These are phyloP conservation scores for Phytophthora hybrid DNA, from an alignment of 352 stramenopile species.

Conservation along the genomic window DNA sequence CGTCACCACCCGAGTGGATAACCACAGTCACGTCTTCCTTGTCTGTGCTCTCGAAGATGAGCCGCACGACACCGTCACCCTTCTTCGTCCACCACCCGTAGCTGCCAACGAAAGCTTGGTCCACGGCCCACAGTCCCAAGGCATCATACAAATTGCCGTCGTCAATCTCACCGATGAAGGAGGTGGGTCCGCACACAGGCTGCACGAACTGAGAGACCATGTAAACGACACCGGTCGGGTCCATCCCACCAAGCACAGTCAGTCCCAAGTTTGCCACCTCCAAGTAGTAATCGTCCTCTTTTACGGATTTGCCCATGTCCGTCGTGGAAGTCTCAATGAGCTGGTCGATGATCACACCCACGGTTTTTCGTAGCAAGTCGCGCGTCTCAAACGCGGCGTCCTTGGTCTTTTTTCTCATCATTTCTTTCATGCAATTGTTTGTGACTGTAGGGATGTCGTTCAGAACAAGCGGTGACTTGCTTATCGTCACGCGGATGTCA, in stretches of 20 bases:
- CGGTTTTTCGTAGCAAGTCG: conserved; percentile 50
- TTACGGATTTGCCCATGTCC: conserved; percentile 22
- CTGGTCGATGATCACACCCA: conserved; percentile 40
- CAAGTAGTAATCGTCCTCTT: conserved; percentile 44
- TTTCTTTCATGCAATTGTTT: conserved; percentile 23
- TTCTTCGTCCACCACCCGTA: conserved; percentile 52
- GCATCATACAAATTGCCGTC: conserved; percentile 46
- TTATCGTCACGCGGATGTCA: conserved; percentile 14
- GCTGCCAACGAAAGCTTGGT: conserved; percentile 51
- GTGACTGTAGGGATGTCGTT: conserved; percentile 16
- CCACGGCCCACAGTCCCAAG: conserved; percentile 30
- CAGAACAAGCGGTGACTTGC: conserved; percentile 4
- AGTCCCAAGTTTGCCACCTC: conserved; percentile 53
- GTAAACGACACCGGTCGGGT: conserved; percentile 51
- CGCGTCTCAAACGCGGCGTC: conserved; percentile 37
- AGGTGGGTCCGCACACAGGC: conserved; percentile 60
- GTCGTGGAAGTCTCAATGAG: conserved; percentile 24
- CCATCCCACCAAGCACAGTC: conserved; percentile 49
- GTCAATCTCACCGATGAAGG: conserved; percentile 57
- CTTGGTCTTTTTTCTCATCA: conserved; percentile 13
- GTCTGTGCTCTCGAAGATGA: conserved; percentile 53
- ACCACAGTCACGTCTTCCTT: conserved; percentile 32
- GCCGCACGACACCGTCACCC: conserved; percentile 38
- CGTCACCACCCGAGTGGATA: conserved; percentile 39
- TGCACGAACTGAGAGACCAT: conserved; percentile 63